Evolutionary conservation across 805 yeast species (phyloP).

Genomic region (Cyberlindnera xylosilytica): DNA sequence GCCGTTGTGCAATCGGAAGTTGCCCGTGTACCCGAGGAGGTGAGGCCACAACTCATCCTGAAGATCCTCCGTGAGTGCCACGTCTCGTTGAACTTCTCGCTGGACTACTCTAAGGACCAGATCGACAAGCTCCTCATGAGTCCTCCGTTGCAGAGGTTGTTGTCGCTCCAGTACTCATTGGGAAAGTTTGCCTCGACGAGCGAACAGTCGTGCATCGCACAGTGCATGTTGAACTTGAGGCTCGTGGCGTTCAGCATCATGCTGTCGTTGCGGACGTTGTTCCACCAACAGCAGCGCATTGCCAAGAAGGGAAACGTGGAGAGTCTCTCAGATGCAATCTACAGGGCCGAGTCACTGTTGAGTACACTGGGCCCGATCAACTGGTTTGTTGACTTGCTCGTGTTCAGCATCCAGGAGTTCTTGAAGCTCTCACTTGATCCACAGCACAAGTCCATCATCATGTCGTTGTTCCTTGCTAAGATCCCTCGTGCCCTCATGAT

Average conservation of each 20-base stretch:
- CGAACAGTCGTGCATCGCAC: constrained; percentile 29
- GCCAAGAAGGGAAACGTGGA: constrained; percentile 45
- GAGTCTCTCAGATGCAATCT: constrained; percentile 46
- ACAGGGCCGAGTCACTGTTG: constrained; percentile 61
- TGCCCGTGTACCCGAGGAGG: constrained; percentile 24
- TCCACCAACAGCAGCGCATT: constrained; percentile 60
- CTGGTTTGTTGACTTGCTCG: constrained; percentile 82
- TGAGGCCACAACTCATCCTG: constrained; percentile 34
- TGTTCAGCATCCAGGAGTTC: constrained; percentile 70
- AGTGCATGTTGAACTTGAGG: constrained; percentile 65
- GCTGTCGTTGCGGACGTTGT: constrained; percentile 56
- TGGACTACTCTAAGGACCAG: constrained; percentile 69
- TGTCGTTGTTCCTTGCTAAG: constrained; percentile 62
- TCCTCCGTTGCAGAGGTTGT: constrained; percentile 72
- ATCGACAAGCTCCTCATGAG: constrained; percentile 71
- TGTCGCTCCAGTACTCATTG: constrained; percentile 64
- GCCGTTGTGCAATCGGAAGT: constrained; percentile 51
- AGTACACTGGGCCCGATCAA: constrained; percentile 72
- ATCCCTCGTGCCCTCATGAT: constrained; percentile 66
- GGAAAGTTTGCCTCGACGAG: constrained; percentile 40
- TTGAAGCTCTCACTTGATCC: constrained; percentile 37
- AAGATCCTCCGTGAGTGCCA: constrained; percentile 64
- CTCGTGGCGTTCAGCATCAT: constrained; percentile 68
- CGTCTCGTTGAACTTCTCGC: constrained; percentile 66
- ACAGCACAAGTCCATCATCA: constrained; percentile 38